These are phyloP conservation scores for Rubia balearica DNA, from an alignment of 305 asterid species.

Conservation along the genomic window DNA sequence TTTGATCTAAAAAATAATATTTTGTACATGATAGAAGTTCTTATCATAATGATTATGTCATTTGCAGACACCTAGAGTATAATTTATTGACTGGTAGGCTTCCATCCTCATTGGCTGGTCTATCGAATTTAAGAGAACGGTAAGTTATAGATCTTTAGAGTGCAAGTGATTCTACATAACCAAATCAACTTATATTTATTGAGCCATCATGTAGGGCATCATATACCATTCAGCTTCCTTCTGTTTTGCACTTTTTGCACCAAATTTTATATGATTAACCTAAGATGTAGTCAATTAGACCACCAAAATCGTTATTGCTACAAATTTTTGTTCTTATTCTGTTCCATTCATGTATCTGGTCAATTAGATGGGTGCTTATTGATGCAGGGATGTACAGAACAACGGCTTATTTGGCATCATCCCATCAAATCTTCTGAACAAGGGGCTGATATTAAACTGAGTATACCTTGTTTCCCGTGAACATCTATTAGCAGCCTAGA, in stretches of 20 bases:
- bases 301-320: background rate
- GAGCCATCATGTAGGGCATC: background rate
- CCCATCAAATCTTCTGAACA: slow-evolving; percentile 62
- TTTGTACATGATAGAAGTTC: background rate
- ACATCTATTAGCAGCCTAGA: background rate
- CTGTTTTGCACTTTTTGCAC: background rate
- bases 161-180: slow-evolving; percentile 1
- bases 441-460: slow-evolving; percentile 61
- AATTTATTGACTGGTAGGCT: slow-evolving; percentile 69
- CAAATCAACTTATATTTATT: background rate
- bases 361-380: slow-evolving; percentile 8
- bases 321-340: background rate
- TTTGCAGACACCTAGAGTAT: slow-evolving; percentile 79
- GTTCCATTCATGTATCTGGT: background rate
- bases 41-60: slow-evolving; percentile 15
- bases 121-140: slow-evolving; percentile 73
- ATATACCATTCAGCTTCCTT: background rate
- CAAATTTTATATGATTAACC: background rate
- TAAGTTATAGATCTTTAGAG: slow-evolving; percentile 38
- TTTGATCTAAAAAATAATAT: background rate
- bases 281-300: background rate
- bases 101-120: slow-evolving; percentile 57
- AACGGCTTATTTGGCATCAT: slow-evolving; percentile 65
- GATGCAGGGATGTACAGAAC: slow-evolving; percentile 76
- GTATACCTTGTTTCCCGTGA: slow-evolving; percentile 25